phyloP scores from a whole-genome alignment of 75 land plant species.

The Azolla pinnata region DNA sequence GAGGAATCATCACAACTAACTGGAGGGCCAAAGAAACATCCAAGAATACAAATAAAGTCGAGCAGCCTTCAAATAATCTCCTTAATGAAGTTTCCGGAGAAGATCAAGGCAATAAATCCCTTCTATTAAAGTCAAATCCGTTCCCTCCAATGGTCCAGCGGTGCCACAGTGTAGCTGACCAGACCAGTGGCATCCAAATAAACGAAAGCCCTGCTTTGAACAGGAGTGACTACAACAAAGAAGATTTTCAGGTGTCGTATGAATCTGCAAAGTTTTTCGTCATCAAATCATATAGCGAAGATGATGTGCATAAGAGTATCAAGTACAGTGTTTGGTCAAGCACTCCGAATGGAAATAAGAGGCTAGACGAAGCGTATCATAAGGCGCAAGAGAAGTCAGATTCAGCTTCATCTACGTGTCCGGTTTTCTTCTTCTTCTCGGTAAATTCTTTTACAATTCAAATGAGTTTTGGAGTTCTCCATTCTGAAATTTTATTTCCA shows the following conservation, averaged over 20 bases:
- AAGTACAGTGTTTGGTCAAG: constrained; percentile 41
- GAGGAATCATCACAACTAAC: background rate
- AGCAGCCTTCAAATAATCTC: background rate
- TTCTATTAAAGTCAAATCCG: constrained; percentile 17
- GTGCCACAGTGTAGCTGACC: constrained; percentile 1
- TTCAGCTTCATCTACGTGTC: constrained; percentile 3
- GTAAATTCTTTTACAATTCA: no score
- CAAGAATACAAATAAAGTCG: background rate
- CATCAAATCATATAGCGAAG: constrained; percentile 37
- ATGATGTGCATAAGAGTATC: constrained; percentile 38
- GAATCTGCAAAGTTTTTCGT: constrained; percentile 28
- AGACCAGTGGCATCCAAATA: no score
- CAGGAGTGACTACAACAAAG: constrained; percentile 11
- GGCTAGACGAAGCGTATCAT: constrained; percentile 20
- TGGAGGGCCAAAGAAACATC: constrained; percentile 2
- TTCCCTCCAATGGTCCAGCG: constrained; percentile 15
- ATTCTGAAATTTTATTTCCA: no score
- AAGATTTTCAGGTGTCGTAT: constrained; percentile 12
- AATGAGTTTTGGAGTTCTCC: no score
- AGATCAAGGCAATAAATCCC: constrained; percentile 12
- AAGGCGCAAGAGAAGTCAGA: constrained; percentile 19
- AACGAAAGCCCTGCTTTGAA: background rate
- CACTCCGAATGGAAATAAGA: constrained; percentile 37
- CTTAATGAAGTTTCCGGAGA: background rate
- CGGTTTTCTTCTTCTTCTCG: constrained; percentile 34